Percentiles rank a stretch among this genome's conserved stretches.
These are phyloP conservation scores for Talaromyces proteolyticus DNA, from an alignment of 495 filamentous ascomycete species.

Conservation along the genomic window DNA sequence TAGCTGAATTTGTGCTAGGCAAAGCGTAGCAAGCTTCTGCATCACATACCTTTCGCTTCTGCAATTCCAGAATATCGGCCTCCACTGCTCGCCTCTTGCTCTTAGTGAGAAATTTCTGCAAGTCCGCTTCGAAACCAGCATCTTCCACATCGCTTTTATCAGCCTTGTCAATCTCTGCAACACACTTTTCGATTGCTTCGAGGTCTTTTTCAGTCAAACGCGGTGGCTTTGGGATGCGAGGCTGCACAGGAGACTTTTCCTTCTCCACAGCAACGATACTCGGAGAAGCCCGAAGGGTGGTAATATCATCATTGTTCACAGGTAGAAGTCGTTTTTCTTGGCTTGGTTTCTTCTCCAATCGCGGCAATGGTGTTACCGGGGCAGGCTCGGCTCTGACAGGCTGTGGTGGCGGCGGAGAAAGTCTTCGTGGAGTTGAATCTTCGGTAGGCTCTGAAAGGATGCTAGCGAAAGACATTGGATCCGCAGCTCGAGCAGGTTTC, in stretches of 20 bases:
- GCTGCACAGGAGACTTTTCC: conserved; percentile 2
- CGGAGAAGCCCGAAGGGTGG: too few relatives aligned
- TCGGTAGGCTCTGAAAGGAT: conserved; percentile 68
- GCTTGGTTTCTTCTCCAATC: conserved; percentile 22
- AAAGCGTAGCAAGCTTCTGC: conserved; percentile 7
- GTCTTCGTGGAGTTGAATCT: conserved; percentile 48
- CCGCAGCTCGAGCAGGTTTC: conserved; percentile 61
- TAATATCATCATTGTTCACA: too few relatives aligned
- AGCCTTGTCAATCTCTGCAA: conserved; percentile 59
- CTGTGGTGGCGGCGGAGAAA: conserved; percentile 22
- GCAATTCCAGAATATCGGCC: conserved; percentile 48
- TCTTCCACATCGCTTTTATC: conserved; percentile 64
- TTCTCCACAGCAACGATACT: too few relatives aligned
- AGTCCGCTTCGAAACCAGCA: conserved; percentile 54
- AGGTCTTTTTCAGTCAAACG: conserved; percentile 59
- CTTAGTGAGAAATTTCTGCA: conserved; percentile 45
- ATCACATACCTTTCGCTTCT: conserved; percentile 48
- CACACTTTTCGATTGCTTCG: conserved; percentile 56
- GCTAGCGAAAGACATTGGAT: conserved; percentile 89
- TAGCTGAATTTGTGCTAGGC: conserved; percentile 3
- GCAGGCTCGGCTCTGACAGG: conserved; percentile 23
- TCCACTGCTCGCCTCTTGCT: conserved; percentile 56
- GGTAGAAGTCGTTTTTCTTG: conserved; percentile 22
- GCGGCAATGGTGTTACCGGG: conserved; percentile 18
- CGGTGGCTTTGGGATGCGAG: conserved; percentile 26